These are phyloP conservation scores for Metschnikowia orientalis DNA, from an alignment of 805 yeast genomes.

Conservation along the genomic window DNA sequence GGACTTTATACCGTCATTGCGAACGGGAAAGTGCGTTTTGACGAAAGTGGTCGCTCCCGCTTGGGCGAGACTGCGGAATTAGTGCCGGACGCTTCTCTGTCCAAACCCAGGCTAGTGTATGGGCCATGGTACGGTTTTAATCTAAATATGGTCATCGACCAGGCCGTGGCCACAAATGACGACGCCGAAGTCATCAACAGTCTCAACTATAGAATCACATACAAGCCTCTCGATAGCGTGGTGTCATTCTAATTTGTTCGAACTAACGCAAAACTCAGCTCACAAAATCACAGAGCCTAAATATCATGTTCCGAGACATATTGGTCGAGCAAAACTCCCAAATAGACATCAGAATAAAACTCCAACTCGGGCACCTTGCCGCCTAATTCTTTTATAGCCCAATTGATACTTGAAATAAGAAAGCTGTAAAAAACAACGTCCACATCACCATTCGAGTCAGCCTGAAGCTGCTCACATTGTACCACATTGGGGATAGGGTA, in stretches of 20 bases:
- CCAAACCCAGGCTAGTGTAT: conserved; percentile 47
- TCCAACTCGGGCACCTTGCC: conserved; percentile 17
- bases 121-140: conserved; percentile 70
- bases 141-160: conserved; percentile 57
- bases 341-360: conserved; percentile 29
- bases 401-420: conserved; percentile 38
- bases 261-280: not conserved
- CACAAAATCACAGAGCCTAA: not conserved
- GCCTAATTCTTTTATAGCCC: conserved; percentile 30
- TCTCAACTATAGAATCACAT: conserved; percentile 63
- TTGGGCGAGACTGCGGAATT: conserved; percentile 62
- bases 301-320: too few relatives aligned
- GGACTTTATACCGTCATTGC: conserved; percentile 49
- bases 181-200: conserved; percentile 51
- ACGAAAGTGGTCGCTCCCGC: conserved; percentile 68
- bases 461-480: conserved; percentile 40
- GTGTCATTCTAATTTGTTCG: conserved; percentile 19
- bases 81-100: conserved; percentile 16
- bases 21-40: conserved; percentile 64
- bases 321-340: conserved; percentile 33
- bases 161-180: conserved; percentile 30
- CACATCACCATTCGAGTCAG: conserved; percentile 32
- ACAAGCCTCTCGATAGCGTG: conserved; percentile 51
- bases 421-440: conserved; percentile 81
- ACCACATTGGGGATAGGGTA: conserved; percentile 78